A percentile compares a stretch with the other conserved stretches of the same genome.
These are phyloP conservation scores for Xenosphaeropsis pyriputrescens DNA, from an alignment of 2,329 filamentous ascomycete genomes.

Conservation along the genomic window DNA sequence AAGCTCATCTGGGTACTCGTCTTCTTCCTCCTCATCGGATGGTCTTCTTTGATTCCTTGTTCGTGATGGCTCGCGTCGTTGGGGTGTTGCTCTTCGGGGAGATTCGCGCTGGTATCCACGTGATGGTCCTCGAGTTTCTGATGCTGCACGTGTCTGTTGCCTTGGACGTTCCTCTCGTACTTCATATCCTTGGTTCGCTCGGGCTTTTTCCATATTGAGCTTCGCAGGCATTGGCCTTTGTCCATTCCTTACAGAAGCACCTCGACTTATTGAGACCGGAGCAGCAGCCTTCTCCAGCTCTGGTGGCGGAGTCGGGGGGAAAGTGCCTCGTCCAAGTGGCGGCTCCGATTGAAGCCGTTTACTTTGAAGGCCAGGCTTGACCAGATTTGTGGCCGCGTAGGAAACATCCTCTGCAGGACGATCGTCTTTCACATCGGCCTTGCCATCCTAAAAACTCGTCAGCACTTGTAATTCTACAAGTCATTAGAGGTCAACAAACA, in stretches of 20 bases:
- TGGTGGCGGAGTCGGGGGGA: constrained; percentile 96
- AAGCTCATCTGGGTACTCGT: constrained; percentile 42
- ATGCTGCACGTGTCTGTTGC: constrained; percentile 30
- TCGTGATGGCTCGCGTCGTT: constrained; percentile 15
- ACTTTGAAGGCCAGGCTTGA: constrained; percentile 71
- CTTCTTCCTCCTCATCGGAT: constrained; percentile 34
- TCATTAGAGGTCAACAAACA: constrained; percentile 23
- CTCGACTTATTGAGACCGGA: constrained; percentile 28
- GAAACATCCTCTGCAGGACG: constrained; percentile 73
- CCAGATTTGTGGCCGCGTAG: constrained; percentile 83
- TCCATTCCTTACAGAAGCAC: constrained; percentile 45
- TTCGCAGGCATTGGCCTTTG: constrained; percentile 45
- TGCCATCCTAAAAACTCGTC: constrained; percentile 27
- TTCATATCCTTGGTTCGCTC: constrained; percentile 26
- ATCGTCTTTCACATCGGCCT: constrained; percentile 54
- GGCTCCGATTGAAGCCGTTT: constrained; percentile 78
- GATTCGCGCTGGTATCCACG: background rate
- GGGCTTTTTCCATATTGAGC: constrained; percentile 44
- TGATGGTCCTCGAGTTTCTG: constrained; percentile 30
- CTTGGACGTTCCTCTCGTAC: constrained; percentile 16
- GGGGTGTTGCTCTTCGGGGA: constrained; percentile 14
- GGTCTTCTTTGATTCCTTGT: constrained; percentile 11
- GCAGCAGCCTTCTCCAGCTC: constrained; percentile 54
- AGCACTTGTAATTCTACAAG: background rate
- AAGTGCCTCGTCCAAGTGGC: constrained; percentile 63